A percentile compares a stretch with the other conserved stretches of the same genome.
Evolutionary conservation across 2,329 filamentous ascomycete species (phyloP).

Genomic region (Clarireedia paspali): DNA sequence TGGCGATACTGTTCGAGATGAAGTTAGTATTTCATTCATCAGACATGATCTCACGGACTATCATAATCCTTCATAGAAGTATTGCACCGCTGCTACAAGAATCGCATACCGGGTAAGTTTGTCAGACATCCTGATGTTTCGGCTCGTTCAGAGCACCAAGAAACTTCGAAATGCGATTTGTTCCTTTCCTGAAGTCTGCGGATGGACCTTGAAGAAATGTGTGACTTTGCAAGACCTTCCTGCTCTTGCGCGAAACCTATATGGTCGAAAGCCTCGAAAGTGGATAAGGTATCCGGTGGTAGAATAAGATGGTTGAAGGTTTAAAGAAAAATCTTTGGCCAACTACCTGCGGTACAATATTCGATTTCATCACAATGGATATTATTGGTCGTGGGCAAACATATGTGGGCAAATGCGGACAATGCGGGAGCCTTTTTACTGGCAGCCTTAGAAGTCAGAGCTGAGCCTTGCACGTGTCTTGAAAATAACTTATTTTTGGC

Average conservation of each 20-base stretch:
- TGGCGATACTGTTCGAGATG: constrained; percentile 68
- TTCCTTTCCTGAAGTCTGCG: background rate
- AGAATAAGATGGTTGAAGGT: background rate
- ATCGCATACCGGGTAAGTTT: constrained; percentile 79
- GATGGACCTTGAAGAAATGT: background rate
- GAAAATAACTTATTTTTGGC: too few relatives aligned
- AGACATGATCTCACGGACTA: background rate
- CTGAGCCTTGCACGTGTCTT: too few relatives aligned
- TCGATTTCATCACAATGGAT: background rate
- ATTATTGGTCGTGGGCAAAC: background rate
- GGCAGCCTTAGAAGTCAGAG: too few relatives aligned
- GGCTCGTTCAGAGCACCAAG: constrained; percentile 1
- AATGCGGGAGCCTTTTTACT: too few relatives aligned
- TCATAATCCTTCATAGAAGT: background rate
- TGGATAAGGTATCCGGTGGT: background rate
- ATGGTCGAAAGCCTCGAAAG: background rate
- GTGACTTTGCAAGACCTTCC: background rate
- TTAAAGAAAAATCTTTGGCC: background rate
- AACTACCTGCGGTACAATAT: background rate
- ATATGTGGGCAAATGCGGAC: too few relatives aligned
- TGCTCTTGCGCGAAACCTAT: background rate
- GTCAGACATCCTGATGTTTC: constrained; percentile 61
- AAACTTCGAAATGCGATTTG: background rate
- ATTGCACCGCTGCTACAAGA: background rate
- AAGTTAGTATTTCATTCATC: constrained; percentile 7